Conservation (phyloP, 352 stramenopile genomes). For the Phytophthora citricola region DNA sequence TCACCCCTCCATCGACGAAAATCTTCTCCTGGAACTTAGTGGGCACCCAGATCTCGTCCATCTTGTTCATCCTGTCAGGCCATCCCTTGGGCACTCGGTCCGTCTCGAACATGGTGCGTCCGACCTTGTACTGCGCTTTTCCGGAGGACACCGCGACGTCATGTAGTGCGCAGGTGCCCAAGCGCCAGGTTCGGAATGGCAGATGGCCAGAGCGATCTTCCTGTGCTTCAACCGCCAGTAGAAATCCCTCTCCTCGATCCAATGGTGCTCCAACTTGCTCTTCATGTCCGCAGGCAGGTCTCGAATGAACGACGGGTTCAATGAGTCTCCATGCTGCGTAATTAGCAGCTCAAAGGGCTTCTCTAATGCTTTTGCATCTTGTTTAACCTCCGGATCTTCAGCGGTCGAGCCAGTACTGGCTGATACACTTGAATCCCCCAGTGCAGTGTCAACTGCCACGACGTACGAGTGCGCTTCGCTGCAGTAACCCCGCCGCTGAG, state of each 20-base stretch:
- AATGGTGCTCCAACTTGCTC: constrained; percentile 61
- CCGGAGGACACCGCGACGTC: constrained; percentile 71
- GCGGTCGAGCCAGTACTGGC: background rate
- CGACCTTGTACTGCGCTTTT: constrained; percentile 68
- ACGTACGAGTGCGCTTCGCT: constrained; percentile 92
- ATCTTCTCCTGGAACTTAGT: constrained; percentile 85
- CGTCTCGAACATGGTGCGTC: constrained; percentile 96
- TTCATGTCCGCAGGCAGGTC: constrained; percentile 61
- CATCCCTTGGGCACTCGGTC: constrained; percentile 92
- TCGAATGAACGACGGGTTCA: constrained; percentile 72
- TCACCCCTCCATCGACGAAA: constrained; percentile 71
- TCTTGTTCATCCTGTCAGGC: constrained; percentile 85
- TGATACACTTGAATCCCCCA: constrained; percentile 9
- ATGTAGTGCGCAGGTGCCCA: constrained; percentile 87
- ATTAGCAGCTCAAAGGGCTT: constrained; percentile 64
- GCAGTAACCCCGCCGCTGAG: constrained; percentile 93
- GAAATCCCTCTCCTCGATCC: constrained; percentile 79
- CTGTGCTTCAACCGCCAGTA: constrained; percentile 54
- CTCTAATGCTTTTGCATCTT: background rate
- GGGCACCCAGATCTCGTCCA: constrained; percentile 95
- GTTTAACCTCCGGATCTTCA: constrained; percentile 18
- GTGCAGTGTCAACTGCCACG: constrained; percentile 58
- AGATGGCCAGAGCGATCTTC: constrained; percentile 77
- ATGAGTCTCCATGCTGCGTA: constrained; percentile 72
- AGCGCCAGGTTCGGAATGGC: constrained; percentile 93